These are phyloP conservation scores for Lipomyces starkeyi DNA, from an alignment of 805 yeast genomes.

Conservation along the genomic window DNA sequence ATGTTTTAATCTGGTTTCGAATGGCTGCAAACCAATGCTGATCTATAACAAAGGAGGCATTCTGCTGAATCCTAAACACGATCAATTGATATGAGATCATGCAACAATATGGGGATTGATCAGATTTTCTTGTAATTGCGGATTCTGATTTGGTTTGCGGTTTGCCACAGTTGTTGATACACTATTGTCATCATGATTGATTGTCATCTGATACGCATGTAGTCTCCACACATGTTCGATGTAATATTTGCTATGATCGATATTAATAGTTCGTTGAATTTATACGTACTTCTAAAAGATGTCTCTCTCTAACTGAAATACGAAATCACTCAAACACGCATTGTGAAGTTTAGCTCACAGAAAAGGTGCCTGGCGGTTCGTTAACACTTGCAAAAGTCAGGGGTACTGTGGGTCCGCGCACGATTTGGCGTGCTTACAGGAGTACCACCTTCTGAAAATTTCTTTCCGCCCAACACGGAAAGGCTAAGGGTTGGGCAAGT, in stretches of 20 bases:
- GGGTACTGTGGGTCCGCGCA: not conserved
- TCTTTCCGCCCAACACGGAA: not conserved
- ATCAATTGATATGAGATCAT: not conserved
- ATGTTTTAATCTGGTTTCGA: not conserved
- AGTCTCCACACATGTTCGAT: not conserved
- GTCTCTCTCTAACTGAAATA: too few species aligned
- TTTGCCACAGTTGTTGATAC: not conserved
- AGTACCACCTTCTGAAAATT: conserved; percentile 1
- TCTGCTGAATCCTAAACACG: conserved; percentile 5
- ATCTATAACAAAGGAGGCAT: conserved; percentile 5
- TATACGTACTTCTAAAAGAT: not conserved
- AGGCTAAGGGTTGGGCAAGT: not conserved
- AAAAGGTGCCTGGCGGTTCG: not conserved
- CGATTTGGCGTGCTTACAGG: not conserved
- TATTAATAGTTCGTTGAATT: not conserved
- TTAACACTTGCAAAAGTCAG: not conserved
- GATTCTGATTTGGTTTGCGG: not conserved
- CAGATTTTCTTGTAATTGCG: not conserved
- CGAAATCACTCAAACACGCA: too few species aligned
- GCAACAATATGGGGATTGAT: not conserved
- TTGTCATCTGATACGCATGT: not conserved
- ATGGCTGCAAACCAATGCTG: not conserved
- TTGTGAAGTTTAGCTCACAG: not conserved
- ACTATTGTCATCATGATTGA: not conserved
- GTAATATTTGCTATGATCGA: not conserved